Base-by-base conservation (phyloP, 176 grass and related monocot species). In the Bonia amplexicaulis region DNA sequence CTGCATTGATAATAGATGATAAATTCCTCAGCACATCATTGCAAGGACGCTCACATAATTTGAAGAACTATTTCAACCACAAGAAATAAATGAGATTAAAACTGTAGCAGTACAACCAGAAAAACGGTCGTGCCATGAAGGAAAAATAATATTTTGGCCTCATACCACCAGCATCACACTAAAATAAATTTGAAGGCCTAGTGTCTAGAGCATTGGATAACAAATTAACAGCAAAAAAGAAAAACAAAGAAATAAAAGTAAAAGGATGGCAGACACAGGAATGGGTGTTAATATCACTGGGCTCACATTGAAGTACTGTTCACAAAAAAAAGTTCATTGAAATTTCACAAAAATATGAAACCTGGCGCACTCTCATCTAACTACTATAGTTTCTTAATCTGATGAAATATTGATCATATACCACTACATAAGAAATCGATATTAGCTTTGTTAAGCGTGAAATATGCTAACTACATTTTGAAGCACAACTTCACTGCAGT, bases 401-500 rank as follows among this genome's bases (percentile, higher is more conserved):
- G 60, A 66, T 55, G n/a, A 52, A 29, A 57, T 59, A 31, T 77
- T 44, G 9, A 70, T 47, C 51, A 69, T 69, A 81, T 79, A 79
- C 23, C 14, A 63, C 64, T 44, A 78, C 46, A 59, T 78, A 60
- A 40, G 7, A 73, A 60, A 66, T 9, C 10, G 79, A 22, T 57
- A 29, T 10, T 73, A 66, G 26, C 31, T 22, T 68, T 52, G 6
- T 60, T 27, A 55, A 25, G 20, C 60, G 80, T 74, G 35, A 7
- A 31, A 60, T 64, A 85, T 62, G 57, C 12, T 74, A 47, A 40
- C 82, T 20, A 66, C 27, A 84, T 66, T 25, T 27, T 66, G 60
- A 84, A 54, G 59, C 46, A 75, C 59, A 51, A 84, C n/a, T 25
- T 66, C 63, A 75, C 42, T 80, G 82, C 19, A 74, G 64, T 23